A percentile compares a stretch with the other conserved stretches of the same genome.
phyloP scores from a whole-genome alignment of 257 asterid species.

The Scutellaria minor region DNA sequence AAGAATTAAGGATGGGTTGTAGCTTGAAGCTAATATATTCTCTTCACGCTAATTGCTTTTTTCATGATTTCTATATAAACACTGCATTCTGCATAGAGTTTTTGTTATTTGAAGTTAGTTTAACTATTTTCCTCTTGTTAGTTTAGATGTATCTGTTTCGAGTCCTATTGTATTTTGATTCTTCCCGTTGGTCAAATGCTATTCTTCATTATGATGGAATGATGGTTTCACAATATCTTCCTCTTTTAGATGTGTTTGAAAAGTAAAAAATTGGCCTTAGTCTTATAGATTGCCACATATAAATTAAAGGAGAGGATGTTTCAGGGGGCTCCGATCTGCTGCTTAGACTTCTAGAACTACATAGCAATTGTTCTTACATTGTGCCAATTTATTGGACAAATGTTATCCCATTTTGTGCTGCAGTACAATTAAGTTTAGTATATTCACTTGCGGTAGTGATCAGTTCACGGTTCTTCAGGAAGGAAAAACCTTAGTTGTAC shows the following conservation, averaged over 20 bases:
- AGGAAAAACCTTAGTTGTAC: neutral
- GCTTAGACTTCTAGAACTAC: neutral
- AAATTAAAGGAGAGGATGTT: neutral
- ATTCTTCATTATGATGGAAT: neutral
- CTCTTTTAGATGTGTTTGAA: neutral
- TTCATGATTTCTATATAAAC: neutral
- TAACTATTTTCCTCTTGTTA: neutral
- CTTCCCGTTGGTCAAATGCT: neutral
- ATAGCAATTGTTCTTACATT: neutral
- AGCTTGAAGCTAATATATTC: neutral
- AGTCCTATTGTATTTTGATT: neutral
- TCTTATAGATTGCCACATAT: neutral
- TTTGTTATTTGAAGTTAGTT: neutral
- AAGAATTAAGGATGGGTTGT: conserved; percentile 3
- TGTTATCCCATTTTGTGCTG: neutral
- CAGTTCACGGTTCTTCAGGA: neutral
- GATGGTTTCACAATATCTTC: neutral
- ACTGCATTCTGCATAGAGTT: neutral
- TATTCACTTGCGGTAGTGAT: neutral
- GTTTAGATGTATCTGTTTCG: neutral
- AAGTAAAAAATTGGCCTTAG: neutral
- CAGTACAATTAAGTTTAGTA: neutral
- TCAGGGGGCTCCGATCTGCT: neutral
- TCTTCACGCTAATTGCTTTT: neutral
- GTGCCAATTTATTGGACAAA: neutral